Conservation (phyloP, 2,329 filamentous ascomycete genomes). For the Talaromyces sp. region DNA sequence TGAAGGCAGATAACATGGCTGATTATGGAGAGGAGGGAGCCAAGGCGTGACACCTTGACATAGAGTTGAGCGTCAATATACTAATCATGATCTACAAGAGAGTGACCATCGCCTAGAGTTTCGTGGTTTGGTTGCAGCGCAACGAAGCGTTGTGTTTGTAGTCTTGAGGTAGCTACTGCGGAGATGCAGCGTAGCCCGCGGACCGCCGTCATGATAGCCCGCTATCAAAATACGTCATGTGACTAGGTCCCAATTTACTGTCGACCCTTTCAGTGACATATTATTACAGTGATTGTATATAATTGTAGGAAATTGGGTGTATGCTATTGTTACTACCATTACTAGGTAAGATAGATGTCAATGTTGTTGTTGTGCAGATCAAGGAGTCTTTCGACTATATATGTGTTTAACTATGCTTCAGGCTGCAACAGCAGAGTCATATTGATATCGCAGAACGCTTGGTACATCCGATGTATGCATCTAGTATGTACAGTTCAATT, state of each 20-base stretch:
- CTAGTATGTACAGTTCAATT: constrained; percentile 11
- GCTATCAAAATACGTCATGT: constrained; percentile 9
- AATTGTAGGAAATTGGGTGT: too few relatives aligned
- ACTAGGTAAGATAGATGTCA: not conserved
- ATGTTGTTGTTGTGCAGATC: not conserved
- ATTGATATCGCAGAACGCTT: not conserved
- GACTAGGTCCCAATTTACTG: not conserved
- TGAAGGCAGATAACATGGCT: constrained; percentile 92
- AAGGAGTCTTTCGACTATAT: not conserved
- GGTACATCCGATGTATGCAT: constrained; percentile 5
- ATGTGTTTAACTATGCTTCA: not conserved
- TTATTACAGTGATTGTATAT: not conserved
- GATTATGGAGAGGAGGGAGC: not conserved
- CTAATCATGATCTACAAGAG: constrained; percentile 2
- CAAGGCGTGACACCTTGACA: constrained; percentile 8
- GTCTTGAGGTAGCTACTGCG: not conserved
- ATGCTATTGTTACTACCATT: not conserved
- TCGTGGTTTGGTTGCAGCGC: not conserved
- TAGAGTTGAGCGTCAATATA: not conserved
- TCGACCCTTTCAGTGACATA: not conserved
- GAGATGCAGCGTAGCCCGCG: not conserved
- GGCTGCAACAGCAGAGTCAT: not conserved
- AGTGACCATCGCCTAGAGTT: constrained; percentile 1
- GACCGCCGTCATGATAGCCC: not conserved
- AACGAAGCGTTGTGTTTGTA: not conserved